Base-by-base conservation (phyloP, 306 rosid species). In the Corylus avellana region DNA sequence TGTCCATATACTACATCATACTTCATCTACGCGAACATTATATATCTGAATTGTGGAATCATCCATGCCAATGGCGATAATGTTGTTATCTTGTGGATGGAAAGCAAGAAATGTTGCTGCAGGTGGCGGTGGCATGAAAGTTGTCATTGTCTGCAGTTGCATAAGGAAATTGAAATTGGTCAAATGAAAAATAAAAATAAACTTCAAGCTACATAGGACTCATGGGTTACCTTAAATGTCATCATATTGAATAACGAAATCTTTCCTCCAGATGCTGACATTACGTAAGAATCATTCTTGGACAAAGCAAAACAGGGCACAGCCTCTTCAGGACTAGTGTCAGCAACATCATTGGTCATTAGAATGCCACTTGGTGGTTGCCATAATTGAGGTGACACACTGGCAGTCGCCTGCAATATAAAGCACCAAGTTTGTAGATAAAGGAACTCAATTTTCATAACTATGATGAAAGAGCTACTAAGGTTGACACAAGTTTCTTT, bases 251-350 rank as follows among this genome's bases (percentile, higher is more conserved):
- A 94, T 54, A 94, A 86, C 75, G 98, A 94, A 72, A 94, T 92
- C 88, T 92, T 92, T 79, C 98, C 98, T 74, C 98, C 98, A 7
- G 98, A 94, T 69, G 98, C 98, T 72, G 98, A 94, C 96, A 94
- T 94, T 62, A 94, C 98, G n/a, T 94, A 94, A 77, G 97, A 92
- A 86, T 94, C 98, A 77, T 94, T 94, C 83, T 94, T 94, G 62
- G 98, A 94, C 78, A 94, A 85, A 80, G 98, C 98, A 73, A 94
- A 94, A 83, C 98, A 94, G 56, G 97, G 93, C 22, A 94, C 93
- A 12, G 91, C 90, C 75, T 94, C 97, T 86, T 94, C 98, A 20
- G 93, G 82, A 83, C 84, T 89, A 86, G 89, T 82, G 85, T 91
- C 94, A 80, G 85, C 66, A 81, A 89, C 49, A 73, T 94, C 98